Percentiles rank a stretch among this genome's conserved stretches.
Evolutionary conservation across 345 rosid species (phyloP).

Genomic region (Lepidium sativum): DNA sequence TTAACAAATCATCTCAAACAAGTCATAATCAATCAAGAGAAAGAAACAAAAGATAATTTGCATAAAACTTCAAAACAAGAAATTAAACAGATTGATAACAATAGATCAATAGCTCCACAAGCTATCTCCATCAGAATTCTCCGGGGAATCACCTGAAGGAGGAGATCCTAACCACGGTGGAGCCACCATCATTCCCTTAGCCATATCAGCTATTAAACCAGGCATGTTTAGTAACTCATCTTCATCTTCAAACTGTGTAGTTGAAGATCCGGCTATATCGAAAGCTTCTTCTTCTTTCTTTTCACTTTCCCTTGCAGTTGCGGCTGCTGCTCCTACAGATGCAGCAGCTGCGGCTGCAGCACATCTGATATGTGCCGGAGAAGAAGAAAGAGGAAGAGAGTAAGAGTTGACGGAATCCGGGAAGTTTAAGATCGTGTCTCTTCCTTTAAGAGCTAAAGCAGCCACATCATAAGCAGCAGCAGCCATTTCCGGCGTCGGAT

Average conservation of each 20-base stretch:
- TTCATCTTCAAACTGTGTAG: constrained; percentile 45
- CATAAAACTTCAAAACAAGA: neutral
- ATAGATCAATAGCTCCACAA: constrained; percentile 58
- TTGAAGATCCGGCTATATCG: constrained; percentile 9
- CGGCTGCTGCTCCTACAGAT: constrained; percentile 34
- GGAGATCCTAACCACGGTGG: constrained; percentile 72
- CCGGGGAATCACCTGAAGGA: constrained; percentile 51
- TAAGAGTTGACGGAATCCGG: constrained; percentile 41
- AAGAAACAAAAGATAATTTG: constrained; percentile 5
- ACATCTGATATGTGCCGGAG: constrained; percentile 53
- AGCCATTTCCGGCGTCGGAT: constrained; percentile 70
- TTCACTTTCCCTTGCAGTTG: constrained; percentile 9
- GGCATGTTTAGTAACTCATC: constrained; percentile 78
- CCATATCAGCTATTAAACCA: constrained; percentile 76
- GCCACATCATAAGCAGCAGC: constrained; percentile 87
- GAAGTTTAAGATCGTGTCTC: constrained; percentile 56
- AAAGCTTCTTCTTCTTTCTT: neutral
- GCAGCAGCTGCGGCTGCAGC: constrained; percentile 66
- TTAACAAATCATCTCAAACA: constrained; percentile 21
- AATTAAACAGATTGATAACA: neutral
- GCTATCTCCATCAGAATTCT: constrained; percentile 53
- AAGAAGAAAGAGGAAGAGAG: constrained; percentile 52
- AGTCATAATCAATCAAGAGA: neutral
- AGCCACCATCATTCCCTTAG: constrained; percentile 78
- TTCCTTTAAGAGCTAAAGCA: constrained; percentile 64